phyloP scores from a whole-genome alignment of 2,329 filamentous ascomycete species.

The Hypoxylon sp. region DNA sequence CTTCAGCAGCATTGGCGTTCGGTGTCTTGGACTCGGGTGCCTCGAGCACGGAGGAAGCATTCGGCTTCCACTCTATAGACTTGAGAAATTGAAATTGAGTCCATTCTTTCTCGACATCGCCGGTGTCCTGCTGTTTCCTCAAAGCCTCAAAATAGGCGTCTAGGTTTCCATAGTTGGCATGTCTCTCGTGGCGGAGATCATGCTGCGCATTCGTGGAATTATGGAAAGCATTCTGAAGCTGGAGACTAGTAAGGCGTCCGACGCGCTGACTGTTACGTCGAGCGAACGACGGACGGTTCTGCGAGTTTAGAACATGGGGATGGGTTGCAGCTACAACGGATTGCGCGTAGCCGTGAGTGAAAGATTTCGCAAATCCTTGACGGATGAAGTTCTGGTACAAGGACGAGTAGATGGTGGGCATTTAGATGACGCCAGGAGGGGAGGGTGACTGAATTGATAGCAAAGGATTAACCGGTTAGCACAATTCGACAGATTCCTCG shows the following conservation, averaged over 20 bases:
- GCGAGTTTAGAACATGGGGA: slow-evolving; percentile 80
- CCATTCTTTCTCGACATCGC: slow-evolving; percentile 84
- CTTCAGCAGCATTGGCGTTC: slow-evolving; percentile 58
- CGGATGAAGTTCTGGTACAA: slow-evolving; percentile 89
- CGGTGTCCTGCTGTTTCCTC: slow-evolving; percentile 71
- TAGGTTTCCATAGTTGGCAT: slow-evolving; percentile 73
- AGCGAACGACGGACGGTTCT: slow-evolving; percentile 74
- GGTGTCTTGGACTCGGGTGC: slow-evolving; percentile 73
- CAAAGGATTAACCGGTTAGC: slow-evolving; percentile 49
- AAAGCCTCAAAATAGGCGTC: slow-evolving; percentile 94
- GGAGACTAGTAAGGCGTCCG: slow-evolving; percentile 71
- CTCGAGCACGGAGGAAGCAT: slow-evolving; percentile 67
- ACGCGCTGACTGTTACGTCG: slow-evolving; percentile 70
- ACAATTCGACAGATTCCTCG: slow-evolving; percentile 6
- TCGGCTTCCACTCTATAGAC: slow-evolving; percentile 88
- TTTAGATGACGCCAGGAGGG: slow-evolving; percentile 84
- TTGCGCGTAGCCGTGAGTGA: slow-evolving; percentile 98
- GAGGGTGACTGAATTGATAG: slow-evolving; percentile 63
- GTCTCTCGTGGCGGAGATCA: slow-evolving; percentile 70
- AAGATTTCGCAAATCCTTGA: slow-evolving; percentile 95
- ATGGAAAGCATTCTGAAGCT: slow-evolving; percentile 85
- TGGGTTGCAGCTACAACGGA: slow-evolving; percentile 96
- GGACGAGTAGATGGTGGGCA: slow-evolving; percentile 82
- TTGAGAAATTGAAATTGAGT: slow-evolving; percentile 91
- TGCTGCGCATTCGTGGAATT: slow-evolving; percentile 66